Conservation (phyloP, 2,329 filamentous ascomycete species). For the Gnomoniopsis smithogilvyi region DNA sequence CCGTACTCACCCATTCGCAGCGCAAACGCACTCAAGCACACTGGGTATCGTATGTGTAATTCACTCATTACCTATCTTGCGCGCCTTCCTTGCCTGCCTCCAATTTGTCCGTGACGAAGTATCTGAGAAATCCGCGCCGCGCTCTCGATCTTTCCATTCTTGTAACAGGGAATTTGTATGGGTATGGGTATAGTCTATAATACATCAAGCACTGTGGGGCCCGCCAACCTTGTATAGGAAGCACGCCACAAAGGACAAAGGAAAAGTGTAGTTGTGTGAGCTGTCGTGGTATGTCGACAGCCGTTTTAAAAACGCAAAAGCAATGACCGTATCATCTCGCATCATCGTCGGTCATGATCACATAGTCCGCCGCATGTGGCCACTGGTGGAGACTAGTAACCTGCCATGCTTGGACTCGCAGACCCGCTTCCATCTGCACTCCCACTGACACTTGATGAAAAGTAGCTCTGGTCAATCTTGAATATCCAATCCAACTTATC, state of each 20-base stretch:
- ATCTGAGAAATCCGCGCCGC: background rate
- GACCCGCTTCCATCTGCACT: slow-evolving; percentile 31
- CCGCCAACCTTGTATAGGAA: background rate
- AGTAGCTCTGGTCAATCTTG: slow-evolving; percentile 80
- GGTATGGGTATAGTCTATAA: slow-evolving; percentile 20
- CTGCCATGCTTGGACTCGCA: slow-evolving; percentile 29
- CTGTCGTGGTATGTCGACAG: background rate
- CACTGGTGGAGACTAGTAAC: background rate
- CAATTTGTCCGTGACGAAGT: background rate
- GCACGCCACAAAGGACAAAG: slow-evolving; percentile 4
- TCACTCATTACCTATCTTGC: background rate
- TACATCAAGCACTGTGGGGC: slow-evolving; percentile 3
- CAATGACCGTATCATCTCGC: background rate
- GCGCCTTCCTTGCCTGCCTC: background rate
- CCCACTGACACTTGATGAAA: slow-evolving; percentile 43
- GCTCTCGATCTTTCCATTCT: slow-evolving; percentile 3
- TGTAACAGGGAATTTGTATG: slow-evolving; percentile 6
- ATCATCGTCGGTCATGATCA: background rate
- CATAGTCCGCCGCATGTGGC: background rate
- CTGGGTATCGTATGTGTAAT: slow-evolving; percentile 8
- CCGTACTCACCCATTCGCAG: background rate
- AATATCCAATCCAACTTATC: slow-evolving; percentile 98
- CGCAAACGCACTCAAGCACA: background rate
- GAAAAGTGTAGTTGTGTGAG: background rate
- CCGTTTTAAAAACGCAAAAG: background rate